Base-by-base conservation (phyloP, 331 rosid genomes). In the Phaseolus coccineus region DNA sequence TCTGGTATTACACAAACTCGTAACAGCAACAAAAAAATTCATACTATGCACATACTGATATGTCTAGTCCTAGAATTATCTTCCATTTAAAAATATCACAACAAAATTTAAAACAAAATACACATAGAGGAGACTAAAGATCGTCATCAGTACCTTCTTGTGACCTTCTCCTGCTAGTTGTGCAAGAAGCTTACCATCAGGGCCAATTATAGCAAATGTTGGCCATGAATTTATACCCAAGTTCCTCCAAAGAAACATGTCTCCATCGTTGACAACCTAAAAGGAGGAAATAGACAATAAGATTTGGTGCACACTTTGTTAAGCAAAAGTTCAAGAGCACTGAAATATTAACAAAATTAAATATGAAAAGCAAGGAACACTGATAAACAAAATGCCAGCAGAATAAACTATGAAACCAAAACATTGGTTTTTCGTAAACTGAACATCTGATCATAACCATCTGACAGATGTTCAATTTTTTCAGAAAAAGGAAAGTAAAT, bases 141-240 rank as follows among this genome's bases (percentile, higher is more conserved):
- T 46, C 22, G 52, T 69, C 48, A 77, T 78, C 66, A 25, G 67
- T 92, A 95, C 99, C 99, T 95, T 91, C 84, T 82, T 88, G 85
- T 25, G 97, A 74, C 99, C 99, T 84, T 95, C 99, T 16, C 99
- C 99, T 11, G 99, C 80, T 81, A 92, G 78, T 76, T 92, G 99
- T 46, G 94, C 97, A 80, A 95, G 90, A 81, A 95, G 93, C 85
- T 93, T 93, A 65, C 98, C 97, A 42, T 81, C 82, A 44, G 99
- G 99, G 48, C 93, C 93, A 74, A 95, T 83, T 69, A 95, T 50
- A 78, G 99, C 96, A 83, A 95, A 92, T 33, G 99, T 95, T 77
- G 99, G 97, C 99, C 99, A 95, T 62, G 97, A 95, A 88, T 77
- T 95, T 81, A 95, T 83, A 44, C 99, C 99, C 76, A 95, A 90